Evolutionary conservation across 768 basidiomycete genomes (phyloP).

Genomic region (Phlebiopsis flavidoalba): DNA sequence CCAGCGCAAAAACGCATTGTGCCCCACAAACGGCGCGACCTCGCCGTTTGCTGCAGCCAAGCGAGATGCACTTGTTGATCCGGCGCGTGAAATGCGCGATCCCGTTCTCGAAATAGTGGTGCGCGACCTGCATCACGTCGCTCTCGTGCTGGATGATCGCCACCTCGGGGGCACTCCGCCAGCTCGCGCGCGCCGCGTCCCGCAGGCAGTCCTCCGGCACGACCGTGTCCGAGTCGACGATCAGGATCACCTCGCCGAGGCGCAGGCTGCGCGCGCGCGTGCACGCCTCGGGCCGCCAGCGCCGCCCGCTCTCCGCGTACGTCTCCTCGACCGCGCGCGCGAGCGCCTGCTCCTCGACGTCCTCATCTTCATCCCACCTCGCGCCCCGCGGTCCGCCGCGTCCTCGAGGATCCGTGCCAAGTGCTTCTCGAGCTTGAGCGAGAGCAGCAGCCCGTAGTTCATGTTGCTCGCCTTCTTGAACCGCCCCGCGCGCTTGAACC

Average conservation of each 20-base stretch:
- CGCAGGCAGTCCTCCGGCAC: constrained; percentile 71
- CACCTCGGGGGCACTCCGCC: constrained; percentile 67
- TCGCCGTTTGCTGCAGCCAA: constrained; percentile 72
- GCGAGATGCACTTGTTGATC: constrained; percentile 72
- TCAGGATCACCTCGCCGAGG: constrained; percentile 73
- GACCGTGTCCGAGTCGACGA: constrained; percentile 81
- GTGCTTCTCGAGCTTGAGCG: constrained; percentile 51
- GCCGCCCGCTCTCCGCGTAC: constrained; percentile 49
- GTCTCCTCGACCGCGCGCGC: constrained; percentile 69
- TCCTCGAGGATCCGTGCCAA: constrained; percentile 42
- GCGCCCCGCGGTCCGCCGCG: constrained; percentile 23
- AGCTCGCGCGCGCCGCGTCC: constrained; percentile 69
- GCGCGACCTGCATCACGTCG: constrained; percentile 51
- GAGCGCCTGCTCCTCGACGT: constrained; percentile 70
- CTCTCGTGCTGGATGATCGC: constrained; percentile 84
- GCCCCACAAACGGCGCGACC: constrained; percentile 70
- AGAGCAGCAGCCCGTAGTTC: constrained; percentile 72
- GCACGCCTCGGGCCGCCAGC: constrained; percentile 70
- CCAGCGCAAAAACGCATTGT: constrained; percentile 90
- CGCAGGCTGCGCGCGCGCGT: constrained; percentile 70
- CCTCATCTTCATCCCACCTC: constrained; percentile 38
- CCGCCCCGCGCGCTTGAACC: constrained; percentile 76
- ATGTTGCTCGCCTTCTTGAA: constrained; percentile 96
- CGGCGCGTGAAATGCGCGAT: constrained; percentile 76
- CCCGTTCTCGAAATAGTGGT: constrained; percentile 86